phyloP scores from a whole-genome alignment of 108 stramenopile genomes.

The Nannochloropsis gaditana region DNA sequence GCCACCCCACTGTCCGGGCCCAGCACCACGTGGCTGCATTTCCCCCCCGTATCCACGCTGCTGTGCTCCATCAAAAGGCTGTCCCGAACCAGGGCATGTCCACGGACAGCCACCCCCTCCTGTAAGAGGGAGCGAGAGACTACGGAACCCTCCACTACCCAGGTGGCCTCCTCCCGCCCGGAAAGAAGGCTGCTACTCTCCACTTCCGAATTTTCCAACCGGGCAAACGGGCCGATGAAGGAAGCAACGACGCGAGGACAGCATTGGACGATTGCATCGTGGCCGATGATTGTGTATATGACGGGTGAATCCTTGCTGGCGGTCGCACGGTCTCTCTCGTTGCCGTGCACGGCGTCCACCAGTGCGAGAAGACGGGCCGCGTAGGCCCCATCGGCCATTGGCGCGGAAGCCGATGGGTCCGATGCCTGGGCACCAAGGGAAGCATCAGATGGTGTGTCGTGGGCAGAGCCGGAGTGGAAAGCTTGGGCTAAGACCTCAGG shows the following conservation, averaged over 20 bases:
- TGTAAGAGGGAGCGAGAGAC: slow-evolving; percentile 33
- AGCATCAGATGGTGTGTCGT: background rate
- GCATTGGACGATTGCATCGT: background rate
- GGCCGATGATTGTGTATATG: background rate
- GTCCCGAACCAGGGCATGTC: slow-evolving; percentile 28
- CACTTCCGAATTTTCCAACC: slow-evolving; percentile 22
- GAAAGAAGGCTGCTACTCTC: slow-evolving; percentile 36
- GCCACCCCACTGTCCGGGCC: slow-evolving; percentile 22
- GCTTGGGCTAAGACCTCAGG: background rate
- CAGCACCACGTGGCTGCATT: slow-evolving; percentile 39
- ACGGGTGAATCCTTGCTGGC: background rate
- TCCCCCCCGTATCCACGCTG: slow-evolving; percentile 36
- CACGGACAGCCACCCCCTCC: slow-evolving; percentile 24
- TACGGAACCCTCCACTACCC: slow-evolving; percentile 21
- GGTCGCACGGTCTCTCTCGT: background rate
- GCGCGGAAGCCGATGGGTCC: background rate
- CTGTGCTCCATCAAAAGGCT: slow-evolving; percentile 42
- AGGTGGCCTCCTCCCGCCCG: slow-evolving; percentile 18
- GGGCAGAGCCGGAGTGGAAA: background rate
- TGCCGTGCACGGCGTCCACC: background rate
- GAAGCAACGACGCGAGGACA: slow-evolving; percentile 10
- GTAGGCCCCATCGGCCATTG: background rate
- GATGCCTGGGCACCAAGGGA: no score
- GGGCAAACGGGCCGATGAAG: background rate
- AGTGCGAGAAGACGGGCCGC: background rate